Evolutionary conservation across 352 stramenopile species (phyloP).

Genomic region (Phytophthora macrochlamydospora): DNA sequence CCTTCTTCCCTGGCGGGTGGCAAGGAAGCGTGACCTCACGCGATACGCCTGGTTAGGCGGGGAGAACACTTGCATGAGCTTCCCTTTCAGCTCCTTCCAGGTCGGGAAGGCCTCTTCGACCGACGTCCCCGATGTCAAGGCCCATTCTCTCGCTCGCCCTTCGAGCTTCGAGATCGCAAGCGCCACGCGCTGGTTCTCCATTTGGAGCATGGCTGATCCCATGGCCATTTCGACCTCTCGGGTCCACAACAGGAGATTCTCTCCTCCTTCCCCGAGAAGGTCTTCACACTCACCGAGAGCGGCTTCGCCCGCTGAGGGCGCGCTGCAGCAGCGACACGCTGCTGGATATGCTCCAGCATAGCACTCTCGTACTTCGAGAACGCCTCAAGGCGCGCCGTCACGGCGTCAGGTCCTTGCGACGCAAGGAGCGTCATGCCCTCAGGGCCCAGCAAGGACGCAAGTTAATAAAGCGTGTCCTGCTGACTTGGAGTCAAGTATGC

Average conservation of each 20-base stretch:
- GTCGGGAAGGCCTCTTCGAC: conserved; percentile 6
- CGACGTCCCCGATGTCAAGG: conserved; percentile 8
- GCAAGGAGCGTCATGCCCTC: conserved; percentile 2
- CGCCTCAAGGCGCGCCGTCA: conserved; percentile 1
- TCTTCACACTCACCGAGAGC: neutral
- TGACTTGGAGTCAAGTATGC: neutral
- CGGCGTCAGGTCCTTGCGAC: conserved; percentile 1
- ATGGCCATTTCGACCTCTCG: conserved; percentile 28
- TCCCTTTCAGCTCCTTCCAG: conserved; percentile 9
- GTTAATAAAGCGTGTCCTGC: neutral
- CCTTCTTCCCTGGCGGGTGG: conserved; percentile 2
- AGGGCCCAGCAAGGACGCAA: neutral
- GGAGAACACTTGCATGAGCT: conserved; percentile 8
- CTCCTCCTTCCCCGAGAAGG: conserved; percentile 4
- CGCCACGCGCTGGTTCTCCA: conserved; percentile 17
- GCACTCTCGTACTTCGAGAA: conserved; percentile 13
- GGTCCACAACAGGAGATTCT: conserved; percentile 25
- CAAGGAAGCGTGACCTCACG: conserved; percentile 9
- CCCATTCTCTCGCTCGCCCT: conserved; percentile 19
- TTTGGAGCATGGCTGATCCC: conserved; percentile 3
- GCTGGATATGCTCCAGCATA: conserved; percentile 1
- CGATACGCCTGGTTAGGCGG: conserved; percentile 11
- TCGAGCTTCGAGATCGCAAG: conserved; percentile 19
- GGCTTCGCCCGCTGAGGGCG: neutral
- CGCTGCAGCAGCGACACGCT: neutral